Base-by-base conservation (phyloP, 2,329 filamentous ascomycete genomes). In the Colletotrichum echinochloae region DNA sequence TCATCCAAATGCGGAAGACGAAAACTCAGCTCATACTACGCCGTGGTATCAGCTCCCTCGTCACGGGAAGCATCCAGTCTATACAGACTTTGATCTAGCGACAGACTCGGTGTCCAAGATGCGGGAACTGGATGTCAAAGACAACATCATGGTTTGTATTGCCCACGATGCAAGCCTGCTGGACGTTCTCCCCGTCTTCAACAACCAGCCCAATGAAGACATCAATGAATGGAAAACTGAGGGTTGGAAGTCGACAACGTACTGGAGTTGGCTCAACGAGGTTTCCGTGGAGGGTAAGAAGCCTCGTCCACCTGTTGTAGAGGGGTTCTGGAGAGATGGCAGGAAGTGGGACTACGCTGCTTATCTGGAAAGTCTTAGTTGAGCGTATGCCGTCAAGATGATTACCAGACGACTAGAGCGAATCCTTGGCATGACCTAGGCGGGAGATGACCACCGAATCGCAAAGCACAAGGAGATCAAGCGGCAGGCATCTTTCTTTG, bases 401-500 rank as follows among this genome's bases (percentile, higher is more conserved):
- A 18, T 11, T 9, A 51, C 16, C 5, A 51, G 0, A 18, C 7
- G 12, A 18, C 11, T 5, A 0, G 5, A 5, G 23, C 6, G 12
- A 26, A 26, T 28, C 5, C 14, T 18, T 16, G 26, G 14, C 7
- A 30, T 11, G 11, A 18, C 6, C 23, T 28, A 30, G 1, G 26
- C 11, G 6, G 12, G 26, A 26, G 14, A 3, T 28, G 9, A 28
- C 1, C 14, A 20, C 7, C 6, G 7, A 9, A 30, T 8, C 26
- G 4, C 1, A 20, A 2, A 51, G 20, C 6, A 28, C 26, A 51
- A 30, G 16, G 26, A 9, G 55, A 69, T 69, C 9, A 69, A 18
- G 9, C 30, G 51, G 12, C 61, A n/a, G n/a, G n/a, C 33, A 23
- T 60, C 66, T 39, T 69, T 55, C 33, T 63, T 56, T 6, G 82